A percentile compares a stretch with the other conserved stretches of the same genome.
These are phyloP conservation scores for Carex myosuroides DNA, from an alignment of 176 grass and related monocot species.

Conservation along the genomic window DNA sequence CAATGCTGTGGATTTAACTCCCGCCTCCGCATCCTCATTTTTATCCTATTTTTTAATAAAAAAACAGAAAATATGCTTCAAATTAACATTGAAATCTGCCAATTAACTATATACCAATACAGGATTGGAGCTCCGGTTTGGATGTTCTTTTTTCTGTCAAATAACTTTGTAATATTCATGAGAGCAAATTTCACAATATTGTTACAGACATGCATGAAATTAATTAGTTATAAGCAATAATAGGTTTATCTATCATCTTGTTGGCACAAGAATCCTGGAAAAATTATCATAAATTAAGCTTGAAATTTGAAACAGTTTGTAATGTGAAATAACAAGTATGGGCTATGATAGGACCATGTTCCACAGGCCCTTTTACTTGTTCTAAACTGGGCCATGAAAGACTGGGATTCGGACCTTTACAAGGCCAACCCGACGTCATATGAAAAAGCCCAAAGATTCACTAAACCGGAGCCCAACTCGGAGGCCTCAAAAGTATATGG, in stretches of 20 bases:
- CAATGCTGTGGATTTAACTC: slow-evolving; percentile 49
- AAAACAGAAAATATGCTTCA: neutral
- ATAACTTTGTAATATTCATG: neutral
- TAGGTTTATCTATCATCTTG: neutral
- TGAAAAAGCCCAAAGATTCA: too few relatives aligned
- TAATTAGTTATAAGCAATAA: neutral
- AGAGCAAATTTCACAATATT: neutral
- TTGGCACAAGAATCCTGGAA: neutral
- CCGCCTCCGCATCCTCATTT: slow-evolving; percentile 30
- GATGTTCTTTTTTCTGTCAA: neutral
- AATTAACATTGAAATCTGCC: neutral
- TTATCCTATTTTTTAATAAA: slow-evolving; percentile 28
- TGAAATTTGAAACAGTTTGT: neutral
- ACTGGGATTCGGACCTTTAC: too few relatives aligned
- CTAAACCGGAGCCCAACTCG: too few relatives aligned
- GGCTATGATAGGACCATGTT: too few relatives aligned
- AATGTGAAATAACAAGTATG: neutral
- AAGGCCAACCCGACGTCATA: too few relatives aligned
- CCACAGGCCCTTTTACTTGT: too few relatives aligned
- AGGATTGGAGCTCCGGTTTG: neutral
- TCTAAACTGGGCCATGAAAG: too few relatives aligned
- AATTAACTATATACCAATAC: neutral
- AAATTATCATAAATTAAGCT: neutral
- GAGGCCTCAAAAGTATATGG: too few relatives aligned
- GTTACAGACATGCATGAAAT: neutral